These are phyloP conservation scores for Striga asiatica DNA, from an alignment of 257 asterid genomes.

Conservation along the genomic window DNA sequence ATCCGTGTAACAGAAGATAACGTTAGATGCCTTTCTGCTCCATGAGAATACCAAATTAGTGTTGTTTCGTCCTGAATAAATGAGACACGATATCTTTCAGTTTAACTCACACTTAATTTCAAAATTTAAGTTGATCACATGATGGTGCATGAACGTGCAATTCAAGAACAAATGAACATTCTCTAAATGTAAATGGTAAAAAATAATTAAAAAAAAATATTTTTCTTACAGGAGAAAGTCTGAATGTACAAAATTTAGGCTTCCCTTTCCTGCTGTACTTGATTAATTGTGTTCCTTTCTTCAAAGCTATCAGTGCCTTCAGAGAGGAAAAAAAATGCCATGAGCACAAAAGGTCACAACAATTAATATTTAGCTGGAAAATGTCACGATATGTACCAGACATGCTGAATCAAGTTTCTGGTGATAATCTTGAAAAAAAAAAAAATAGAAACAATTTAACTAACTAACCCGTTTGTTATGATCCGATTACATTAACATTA, in stretches of 20 bases:
- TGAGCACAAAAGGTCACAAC: conserved; percentile 10
- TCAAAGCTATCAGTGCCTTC: conserved; percentile 79
- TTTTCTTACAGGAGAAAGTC: conserved; percentile 79
- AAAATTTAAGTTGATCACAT: neutral
- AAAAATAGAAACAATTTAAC: no score
- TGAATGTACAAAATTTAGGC: conserved; percentile 86
- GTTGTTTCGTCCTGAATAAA: conserved; percentile 77
- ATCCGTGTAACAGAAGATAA: conserved; percentile 71
- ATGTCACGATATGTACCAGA: no score
- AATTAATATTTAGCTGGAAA: no score
- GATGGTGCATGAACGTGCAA: neutral
- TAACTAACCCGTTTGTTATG: no score
- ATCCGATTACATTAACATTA: neutral
- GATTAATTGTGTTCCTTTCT: conserved; percentile 87
- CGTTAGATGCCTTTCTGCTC: conserved; percentile 71
- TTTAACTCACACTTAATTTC: neutral
- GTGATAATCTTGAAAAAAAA: no score
- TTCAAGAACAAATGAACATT: no score
- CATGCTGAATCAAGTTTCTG: no score
- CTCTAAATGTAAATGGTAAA: no score
- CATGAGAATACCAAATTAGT: conserved; percentile 78
- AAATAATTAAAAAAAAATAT: no score
- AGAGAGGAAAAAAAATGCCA: conserved; percentile 9
- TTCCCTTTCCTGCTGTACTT: conserved; percentile 96
- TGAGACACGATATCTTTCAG: neutral